Conservation (phyloP, 192 early-diverging fungal genomes). For the Obelidium mucronatum region DNA sequence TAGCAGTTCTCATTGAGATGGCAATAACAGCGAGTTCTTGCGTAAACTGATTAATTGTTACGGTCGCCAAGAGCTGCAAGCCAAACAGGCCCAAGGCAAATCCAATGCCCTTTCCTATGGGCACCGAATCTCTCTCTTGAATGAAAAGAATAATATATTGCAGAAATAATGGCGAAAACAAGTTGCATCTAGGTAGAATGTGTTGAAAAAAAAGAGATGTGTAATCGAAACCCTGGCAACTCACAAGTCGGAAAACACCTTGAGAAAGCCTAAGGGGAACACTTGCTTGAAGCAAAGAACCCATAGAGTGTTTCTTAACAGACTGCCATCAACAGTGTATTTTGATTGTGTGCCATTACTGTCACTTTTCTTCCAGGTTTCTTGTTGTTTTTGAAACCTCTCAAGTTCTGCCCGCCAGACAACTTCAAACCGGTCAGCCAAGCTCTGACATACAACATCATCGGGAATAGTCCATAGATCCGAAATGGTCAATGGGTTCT, state of each 20-base stretch:
- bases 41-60: not conserved
- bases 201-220: not conserved
- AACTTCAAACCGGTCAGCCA: conserved; percentile 37
- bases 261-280: conserved; percentile 39
- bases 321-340: conserved; percentile 4
- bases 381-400: not conserved
- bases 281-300: conserved; percentile 11
- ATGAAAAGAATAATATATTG: conserved; percentile 51
- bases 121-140: not conserved
- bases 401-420: conserved; percentile 39
- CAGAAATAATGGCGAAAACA: conserved; percentile 53
- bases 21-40: conserved; percentile 7
- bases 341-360: no score
- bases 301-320: not conserved
- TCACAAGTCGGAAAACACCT: conserved; percentile 44
- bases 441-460: conserved; percentile 18
- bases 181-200: conserved; percentile 1
- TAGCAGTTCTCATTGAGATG: conserved; percentile 53
- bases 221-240: not conserved
- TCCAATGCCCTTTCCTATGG: not conserved
- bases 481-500: conserved; percentile 56
- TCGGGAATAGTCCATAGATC: conserved; percentile 65
- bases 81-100: conserved; percentile 10
- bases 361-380: not conserved
- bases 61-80: conserved; percentile 9